Percentiles rank a stretch among this genome's conserved stretches.
phyloP scores from a whole-genome alignment of 2,329 filamentous ascomycete genomes.

The Stachybotrys chlorohalonatus region DNA sequence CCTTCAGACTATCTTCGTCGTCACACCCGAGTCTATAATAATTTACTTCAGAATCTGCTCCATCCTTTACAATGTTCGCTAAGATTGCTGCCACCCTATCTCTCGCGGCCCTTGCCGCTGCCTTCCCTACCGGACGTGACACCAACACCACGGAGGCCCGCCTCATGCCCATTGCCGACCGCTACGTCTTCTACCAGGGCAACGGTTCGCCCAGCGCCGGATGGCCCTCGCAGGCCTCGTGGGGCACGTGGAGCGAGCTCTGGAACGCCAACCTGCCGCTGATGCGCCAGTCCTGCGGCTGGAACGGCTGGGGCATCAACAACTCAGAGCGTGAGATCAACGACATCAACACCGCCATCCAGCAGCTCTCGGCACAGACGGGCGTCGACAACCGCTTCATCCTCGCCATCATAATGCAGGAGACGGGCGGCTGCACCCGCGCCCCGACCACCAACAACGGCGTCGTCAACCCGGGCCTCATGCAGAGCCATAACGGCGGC shows the following conservation, averaged over 20 bases:
- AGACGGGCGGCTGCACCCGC: conserved; percentile 14
- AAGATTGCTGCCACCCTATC: not conserved
- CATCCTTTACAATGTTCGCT: not conserved
- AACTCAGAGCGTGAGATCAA: conserved; percentile 7
- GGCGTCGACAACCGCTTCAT: conserved; percentile 8
- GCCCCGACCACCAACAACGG: conserved; percentile 9
- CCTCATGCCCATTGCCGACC: not conserved
- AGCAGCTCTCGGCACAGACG: conserved; percentile 6
- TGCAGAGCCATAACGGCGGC: conserved; percentile 9
- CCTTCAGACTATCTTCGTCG: not conserved
- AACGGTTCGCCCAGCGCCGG: not conserved
- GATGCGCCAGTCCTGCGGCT: conserved; percentile 7
- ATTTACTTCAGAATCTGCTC: not conserved
- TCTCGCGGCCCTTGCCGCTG: not conserved
- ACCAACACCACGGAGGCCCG: not conserved
- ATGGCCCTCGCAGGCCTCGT: conserved; percentile 1
- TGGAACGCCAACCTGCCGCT: conserved; percentile 5
- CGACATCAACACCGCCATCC: conserved; percentile 6
- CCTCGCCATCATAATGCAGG: conserved; percentile 21
- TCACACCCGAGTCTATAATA: not conserved
- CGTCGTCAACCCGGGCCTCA: conserved; percentile 9
- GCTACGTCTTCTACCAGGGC: not conserved
- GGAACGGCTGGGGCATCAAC: conserved; percentile 8
- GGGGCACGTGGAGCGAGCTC: conserved; percentile 7
- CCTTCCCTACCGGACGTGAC: not conserved